Percentiles rank a stretch among this genome's conserved stretches.
These are phyloP conservation scores for Fusarium pseudocircinatum DNA, from an alignment of 2,329 filamentous ascomycete species.

Conservation along the genomic window DNA sequence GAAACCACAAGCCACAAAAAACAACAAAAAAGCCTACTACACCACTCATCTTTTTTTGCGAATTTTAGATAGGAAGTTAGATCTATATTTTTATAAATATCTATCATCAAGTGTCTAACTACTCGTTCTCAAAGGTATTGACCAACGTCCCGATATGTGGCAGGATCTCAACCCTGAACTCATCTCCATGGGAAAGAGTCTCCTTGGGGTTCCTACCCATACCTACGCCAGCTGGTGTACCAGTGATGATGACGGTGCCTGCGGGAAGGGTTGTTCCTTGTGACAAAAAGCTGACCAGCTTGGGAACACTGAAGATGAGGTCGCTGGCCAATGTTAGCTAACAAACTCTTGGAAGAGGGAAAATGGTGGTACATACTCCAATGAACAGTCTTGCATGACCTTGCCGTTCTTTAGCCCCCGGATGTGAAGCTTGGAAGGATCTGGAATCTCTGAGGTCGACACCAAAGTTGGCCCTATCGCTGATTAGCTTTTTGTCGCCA, in stretches of 20 bases:
- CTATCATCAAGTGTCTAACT: rapidly evolving
- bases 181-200: constrained; percentile 51
- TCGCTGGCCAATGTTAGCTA: constrained; percentile 49
- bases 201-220: constrained; percentile 51
- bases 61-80: rapidly evolving
- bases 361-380: not conserved
- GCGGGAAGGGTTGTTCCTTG: constrained; percentile 54
- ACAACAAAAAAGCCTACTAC: not conserved
- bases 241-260: constrained; percentile 56
- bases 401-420: not conserved
- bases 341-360: rapidly evolving
- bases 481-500: not conserved
- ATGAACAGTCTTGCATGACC: not conserved
- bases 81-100: rapidly evolving
- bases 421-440: not conserved
- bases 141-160: constrained; percentile 55
- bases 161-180: constrained; percentile 55
- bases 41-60: not conserved
- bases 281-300: constrained; percentile 54
- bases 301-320: constrained; percentile 62
- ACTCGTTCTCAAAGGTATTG: constrained; percentile 41
- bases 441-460: not conserved
- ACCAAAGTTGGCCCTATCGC: not conserved
- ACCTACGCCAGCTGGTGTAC: constrained; percentile 55
- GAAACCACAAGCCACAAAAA: no score